These are phyloP conservation scores for Atkinsonella texensis DNA, from an alignment of 2,329 filamentous ascomycete genomes.

Conservation along the genomic window DNA sequence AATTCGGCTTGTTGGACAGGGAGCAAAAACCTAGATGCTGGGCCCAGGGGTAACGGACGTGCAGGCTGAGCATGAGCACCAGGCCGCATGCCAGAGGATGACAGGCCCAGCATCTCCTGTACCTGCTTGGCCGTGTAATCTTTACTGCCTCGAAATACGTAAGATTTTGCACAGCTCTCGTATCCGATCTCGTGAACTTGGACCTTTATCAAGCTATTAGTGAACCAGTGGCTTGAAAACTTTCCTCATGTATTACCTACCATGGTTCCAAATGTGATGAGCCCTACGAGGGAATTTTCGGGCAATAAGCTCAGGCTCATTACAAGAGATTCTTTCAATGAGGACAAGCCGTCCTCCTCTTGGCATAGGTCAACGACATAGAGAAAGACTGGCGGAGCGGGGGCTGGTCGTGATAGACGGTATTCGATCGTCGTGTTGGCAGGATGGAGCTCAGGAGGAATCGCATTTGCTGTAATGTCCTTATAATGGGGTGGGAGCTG, in stretches of 20 bases:
- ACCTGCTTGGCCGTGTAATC: constrained; percentile 97
- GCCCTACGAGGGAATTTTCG: constrained; percentile 67
- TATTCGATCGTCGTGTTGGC: constrained; percentile 87
- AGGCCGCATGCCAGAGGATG: constrained; percentile 60
- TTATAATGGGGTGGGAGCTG: constrained; percentile 78
- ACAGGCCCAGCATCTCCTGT: constrained; percentile 94
- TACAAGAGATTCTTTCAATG: constrained; percentile 74
- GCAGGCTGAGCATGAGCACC: constrained; percentile 64
- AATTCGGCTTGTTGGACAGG: constrained; percentile 95
- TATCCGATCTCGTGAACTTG: constrained; percentile 98
- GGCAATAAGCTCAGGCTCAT: constrained; percentile 76
- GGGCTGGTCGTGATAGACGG: constrained; percentile 66
- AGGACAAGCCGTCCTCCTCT: constrained; percentile 73
- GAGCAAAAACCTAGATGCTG: constrained; percentile 80
- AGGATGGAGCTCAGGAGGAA: constrained; percentile 72
- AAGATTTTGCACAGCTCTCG: constrained; percentile 94
- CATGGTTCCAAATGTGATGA: constrained; percentile 91
- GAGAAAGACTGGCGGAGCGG: constrained; percentile 74
- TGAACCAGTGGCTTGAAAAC: neutral
- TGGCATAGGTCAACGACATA: constrained; percentile 85
- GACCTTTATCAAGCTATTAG: constrained; percentile 25
- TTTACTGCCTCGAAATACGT: constrained; percentile 95
- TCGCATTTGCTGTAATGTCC: constrained; percentile 73
- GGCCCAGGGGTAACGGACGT: constrained; percentile 62
- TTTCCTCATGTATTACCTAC: constrained; percentile 30